phyloP scores from a whole-genome alignment of 2,329 filamentous ascomycete genomes.

The Aspergillus caelatus region DNA sequence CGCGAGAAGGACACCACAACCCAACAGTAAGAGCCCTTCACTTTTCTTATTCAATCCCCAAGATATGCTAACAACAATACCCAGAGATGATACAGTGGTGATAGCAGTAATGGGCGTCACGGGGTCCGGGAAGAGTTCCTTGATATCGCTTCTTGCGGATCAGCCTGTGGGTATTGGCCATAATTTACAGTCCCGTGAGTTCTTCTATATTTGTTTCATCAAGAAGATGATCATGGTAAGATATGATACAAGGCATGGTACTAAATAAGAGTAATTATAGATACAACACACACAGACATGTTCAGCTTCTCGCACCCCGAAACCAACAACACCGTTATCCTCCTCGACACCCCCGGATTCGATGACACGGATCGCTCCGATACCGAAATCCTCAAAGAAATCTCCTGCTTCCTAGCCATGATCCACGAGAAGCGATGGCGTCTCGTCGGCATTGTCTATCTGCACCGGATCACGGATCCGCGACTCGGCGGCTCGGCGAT shows the following conservation, averaged over 20 bases:
- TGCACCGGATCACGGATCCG: constrained; percentile 7
- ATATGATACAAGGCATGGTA: not conserved
- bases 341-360: constrained; percentile 24
- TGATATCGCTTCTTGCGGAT: not conserved
- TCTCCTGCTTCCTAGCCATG: constrained; percentile 1
- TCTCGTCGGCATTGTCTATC: not conserved
- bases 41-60: not conserved
- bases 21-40: not conserved
- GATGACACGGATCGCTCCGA: constrained; percentile 16
- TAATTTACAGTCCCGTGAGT: not conserved
- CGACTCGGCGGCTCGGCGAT: not conserved
- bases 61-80: not conserved
- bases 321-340: not conserved
- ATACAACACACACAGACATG: not conserved
- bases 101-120: not conserved
- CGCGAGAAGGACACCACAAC: not conserved
- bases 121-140: not conserved
- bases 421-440: not conserved
- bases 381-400: constrained; percentile 2
- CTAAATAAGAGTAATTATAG: not conserved
- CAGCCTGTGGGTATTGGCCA: not conserved
- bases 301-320: not conserved
- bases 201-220: no score
- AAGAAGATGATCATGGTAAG: not conserved
- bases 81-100: not conserved